Conservation (phyloP, 2,329 filamentous ascomycete genomes). For the Cytospora chrysosperma region DNA sequence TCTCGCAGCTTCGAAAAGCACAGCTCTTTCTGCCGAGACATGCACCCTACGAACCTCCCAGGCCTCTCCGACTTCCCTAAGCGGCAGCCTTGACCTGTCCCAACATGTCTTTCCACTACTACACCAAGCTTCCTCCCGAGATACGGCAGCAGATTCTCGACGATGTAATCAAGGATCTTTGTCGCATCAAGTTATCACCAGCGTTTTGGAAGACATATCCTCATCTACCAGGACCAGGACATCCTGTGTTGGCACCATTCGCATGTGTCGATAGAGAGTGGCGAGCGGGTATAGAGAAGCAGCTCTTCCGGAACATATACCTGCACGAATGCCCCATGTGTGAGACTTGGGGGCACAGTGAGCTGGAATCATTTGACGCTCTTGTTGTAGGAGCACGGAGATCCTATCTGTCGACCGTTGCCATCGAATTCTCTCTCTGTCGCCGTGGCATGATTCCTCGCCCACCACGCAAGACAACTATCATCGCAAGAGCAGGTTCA, state of each 20-base stretch:
- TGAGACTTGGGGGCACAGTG: not conserved
- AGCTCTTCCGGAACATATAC: not conserved
- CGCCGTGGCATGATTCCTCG: too few relatives aligned
- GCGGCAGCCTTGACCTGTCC: not conserved
- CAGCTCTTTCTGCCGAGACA: too few relatives aligned
- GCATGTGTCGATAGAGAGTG: not conserved
- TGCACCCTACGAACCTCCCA: too few relatives aligned
- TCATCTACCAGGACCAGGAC: not conserved
- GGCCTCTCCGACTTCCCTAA: too few relatives aligned
- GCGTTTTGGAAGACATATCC: not conserved
- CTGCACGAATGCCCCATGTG: not conserved
- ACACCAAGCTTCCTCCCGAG: not conserved
- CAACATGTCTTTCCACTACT: not conserved
- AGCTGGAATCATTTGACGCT: not conserved
- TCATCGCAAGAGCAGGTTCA: not conserved
- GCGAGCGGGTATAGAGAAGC: not conserved
- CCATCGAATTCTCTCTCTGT: not conserved
- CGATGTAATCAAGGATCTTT: not conserved
- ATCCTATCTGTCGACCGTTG: not conserved
- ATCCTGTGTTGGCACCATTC: not conserved
- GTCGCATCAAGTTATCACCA: not conserved
- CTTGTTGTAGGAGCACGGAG: not conserved
- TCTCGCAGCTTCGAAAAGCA: too few relatives aligned
- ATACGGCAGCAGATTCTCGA: not conserved
- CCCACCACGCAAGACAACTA: too few relatives aligned